A percentile compares a stretch with the other conserved stretches of the same genome.
phyloP scores from a whole-genome alignment of 1,139 yeast species.

The Taphrina communis region DNA sequence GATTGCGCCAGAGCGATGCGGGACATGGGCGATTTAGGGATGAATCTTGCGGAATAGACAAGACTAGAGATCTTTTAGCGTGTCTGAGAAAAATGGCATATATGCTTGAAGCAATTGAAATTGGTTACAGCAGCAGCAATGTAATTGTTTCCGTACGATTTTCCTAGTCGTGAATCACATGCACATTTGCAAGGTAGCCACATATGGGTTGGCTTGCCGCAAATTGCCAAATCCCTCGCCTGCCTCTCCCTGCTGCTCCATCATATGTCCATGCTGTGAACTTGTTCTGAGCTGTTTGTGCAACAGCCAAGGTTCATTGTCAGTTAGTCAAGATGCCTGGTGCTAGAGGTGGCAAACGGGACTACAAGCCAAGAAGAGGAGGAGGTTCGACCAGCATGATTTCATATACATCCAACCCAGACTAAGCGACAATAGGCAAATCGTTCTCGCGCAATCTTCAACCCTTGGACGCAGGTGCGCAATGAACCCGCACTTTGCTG shows the following conservation, averaged over 20 bases:
- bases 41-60: constrained; percentile 27
- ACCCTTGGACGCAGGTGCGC: constrained; percentile 34
- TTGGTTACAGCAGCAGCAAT: no score
- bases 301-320: no score
- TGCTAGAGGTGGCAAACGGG: constrained; percentile 37
- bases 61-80: not conserved
- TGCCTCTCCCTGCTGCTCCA: not conserved
- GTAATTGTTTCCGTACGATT: no score
- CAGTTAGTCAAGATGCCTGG: constrained; percentile 15
- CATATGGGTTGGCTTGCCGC: constrained; percentile 11
- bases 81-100: no score
- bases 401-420: not conserved
- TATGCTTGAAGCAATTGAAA: no score
- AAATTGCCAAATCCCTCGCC: constrained; percentile 1
- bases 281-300: no score
- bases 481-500: not conserved
- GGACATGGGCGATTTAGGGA: constrained; percentile 25
- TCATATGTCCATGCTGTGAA: no score
- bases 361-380: constrained; percentile 35
- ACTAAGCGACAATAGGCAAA: constrained; percentile 15
- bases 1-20: constrained; percentile 62
- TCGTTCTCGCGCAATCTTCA: constrained; percentile 37
- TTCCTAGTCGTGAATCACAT: not conserved
- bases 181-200: constrained; percentile 1
- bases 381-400: constrained; percentile 13